phyloP scores from a whole-genome alignment of 306 rosid species.

The Ammopiptanthus mongolicus region DNA sequence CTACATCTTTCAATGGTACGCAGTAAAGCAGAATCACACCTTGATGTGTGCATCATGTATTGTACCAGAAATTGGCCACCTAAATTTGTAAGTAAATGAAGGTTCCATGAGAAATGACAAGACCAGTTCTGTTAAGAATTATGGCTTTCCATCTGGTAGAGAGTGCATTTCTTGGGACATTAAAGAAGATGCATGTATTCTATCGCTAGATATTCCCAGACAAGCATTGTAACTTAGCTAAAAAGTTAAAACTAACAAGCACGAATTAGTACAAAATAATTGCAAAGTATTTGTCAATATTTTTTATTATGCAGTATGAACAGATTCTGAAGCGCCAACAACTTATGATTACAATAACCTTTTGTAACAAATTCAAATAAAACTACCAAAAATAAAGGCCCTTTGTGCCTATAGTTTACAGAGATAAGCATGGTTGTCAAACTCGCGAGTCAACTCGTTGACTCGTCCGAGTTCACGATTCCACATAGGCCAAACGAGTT shows the following conservation, averaged over 20 bases:
- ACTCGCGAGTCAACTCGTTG: no score
- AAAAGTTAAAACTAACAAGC: background rate
- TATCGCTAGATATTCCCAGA: background rate
- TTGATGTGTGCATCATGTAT: background rate
- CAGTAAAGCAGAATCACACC: background rate
- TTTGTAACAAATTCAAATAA: background rate
- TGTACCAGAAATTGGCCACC: background rate
- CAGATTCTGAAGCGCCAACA: background rate
- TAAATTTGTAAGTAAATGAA: background rate
- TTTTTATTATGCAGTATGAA: background rate
- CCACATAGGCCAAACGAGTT: no score
- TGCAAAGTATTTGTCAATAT: background rate
- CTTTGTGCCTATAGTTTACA: background rate
- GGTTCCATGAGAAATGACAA: background rate
- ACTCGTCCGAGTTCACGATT: no score
- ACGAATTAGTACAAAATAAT: background rate
- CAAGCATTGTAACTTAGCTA: background rate
- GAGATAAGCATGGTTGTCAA: background rate
- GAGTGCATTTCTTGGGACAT: background rate
- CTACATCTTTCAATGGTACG: background rate
- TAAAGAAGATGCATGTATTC: background rate
- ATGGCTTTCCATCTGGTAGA: background rate
- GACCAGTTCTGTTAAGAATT: background rate
- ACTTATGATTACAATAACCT: background rate
- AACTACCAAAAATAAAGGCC: background rate